These are phyloP conservation scores for Torulaspora maleeae DNA, from an alignment of 805 yeast species.

Conservation along the genomic window DNA sequence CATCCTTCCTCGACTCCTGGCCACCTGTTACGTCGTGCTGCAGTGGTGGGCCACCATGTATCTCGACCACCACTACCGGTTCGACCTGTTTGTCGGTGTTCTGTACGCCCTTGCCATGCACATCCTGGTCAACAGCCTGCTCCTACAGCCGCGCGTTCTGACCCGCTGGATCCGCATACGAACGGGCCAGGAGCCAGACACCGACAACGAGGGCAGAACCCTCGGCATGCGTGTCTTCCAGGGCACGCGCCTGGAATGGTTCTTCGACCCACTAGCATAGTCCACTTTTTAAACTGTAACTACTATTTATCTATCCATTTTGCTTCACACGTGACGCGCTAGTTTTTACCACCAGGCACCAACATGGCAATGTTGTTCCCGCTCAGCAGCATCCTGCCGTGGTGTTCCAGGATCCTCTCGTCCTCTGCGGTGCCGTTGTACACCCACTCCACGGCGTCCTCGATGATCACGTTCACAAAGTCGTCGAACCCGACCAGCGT, in stretches of 20 bases:
- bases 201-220: constrained; percentile 42
- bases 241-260: constrained; percentile 44
- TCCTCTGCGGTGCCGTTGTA: constrained; percentile 31
- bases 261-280: constrained; percentile 51
- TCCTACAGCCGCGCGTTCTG: constrained; percentile 37
- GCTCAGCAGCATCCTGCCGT: constrained; percentile 60
- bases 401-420: constrained; percentile 41
- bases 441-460: constrained; percentile 48
- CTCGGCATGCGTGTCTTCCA: constrained; percentile 64
- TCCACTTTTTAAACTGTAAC: neutral
- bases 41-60: constrained; percentile 79
- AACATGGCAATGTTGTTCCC: constrained; percentile 72
- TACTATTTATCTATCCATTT: neutral
- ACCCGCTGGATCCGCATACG: constrained; percentile 31
- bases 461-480: constrained; percentile 84
- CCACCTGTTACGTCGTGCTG: constrained; percentile 43
- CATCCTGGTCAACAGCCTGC: constrained; percentile 38
- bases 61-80: constrained; percentile 66
- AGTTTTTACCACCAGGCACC: constrained; percentile 45
- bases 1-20: constrained; percentile 32
- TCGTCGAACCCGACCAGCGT: constrained; percentile 90
- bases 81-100: constrained; percentile 55
- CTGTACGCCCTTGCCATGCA: constrained; percentile 47
- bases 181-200: constrained; percentile 38
- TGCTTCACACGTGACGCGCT: neutral